Base-by-base conservation (phyloP, 768 basidiomycete genomes). In the Albatrellus ellisii region DNA sequence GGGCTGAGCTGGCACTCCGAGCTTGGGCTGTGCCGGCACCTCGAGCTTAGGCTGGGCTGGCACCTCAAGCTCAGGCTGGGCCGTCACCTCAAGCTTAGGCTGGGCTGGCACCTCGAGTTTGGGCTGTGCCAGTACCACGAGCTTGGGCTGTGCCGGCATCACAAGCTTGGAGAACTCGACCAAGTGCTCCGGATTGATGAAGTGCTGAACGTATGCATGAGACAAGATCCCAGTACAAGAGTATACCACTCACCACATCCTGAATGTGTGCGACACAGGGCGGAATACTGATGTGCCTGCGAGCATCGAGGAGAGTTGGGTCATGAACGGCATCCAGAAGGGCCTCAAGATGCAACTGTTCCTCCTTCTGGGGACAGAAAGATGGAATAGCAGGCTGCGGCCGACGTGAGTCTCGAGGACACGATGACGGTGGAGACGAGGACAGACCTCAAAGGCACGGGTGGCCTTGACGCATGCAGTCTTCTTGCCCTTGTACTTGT, bases 311-410 rank as follows among this genome's bases (percentile, higher is more conserved):
- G 28, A 41, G 17, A 10, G 15, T 17, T 6, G 40, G 40, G 26
- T 41, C 40, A 20, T 41, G 28, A 8, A 22, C 28, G 21, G 40
- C 40, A 22, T 41, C 40, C 6, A 18, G 24, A 22, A 41, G 40
- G 10, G 40, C 40, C 17, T 41, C 28, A 15, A 41, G 29, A 14
- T 31, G 40, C 40, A 31, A 18, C 17, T 9, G 27, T 21, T 41
- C 40, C 12, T 32, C 28, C 15, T 39, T 18, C 6, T 21, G 35
- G 20, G 35, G 20, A 22, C 25, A 14, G 35, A 12, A 14, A n/a
- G n/a, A n/a, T n/a, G n/a, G n/a, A n/a, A n/a, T n/a, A n/a, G n/a
- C n/a, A n/a, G n/a, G n/a, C n/a, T n/a, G n/a, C n/a, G n/a, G n/a
- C n/a, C n/a, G n/a, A n/a, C n/a, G n/a, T n/a, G n/a, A n/a, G n/a